phyloP scores from a whole-genome alignment of 331 rosid genomes.

The Cucumis variabilis region DNA sequence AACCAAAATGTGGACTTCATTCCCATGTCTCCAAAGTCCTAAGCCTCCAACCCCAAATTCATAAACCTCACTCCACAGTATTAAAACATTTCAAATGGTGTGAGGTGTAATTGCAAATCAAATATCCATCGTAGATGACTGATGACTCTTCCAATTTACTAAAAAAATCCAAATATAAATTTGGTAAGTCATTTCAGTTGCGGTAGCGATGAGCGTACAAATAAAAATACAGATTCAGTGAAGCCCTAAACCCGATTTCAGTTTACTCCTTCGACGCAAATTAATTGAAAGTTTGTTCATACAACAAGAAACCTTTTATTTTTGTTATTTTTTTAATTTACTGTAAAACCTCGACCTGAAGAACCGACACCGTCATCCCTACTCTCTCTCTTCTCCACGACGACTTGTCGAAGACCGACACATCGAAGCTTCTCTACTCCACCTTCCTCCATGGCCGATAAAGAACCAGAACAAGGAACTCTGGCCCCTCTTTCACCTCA shows the following conservation, averaged over 20 bases:
- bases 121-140: no score
- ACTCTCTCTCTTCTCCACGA: neutral
- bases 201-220: no score
- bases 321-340: neutral
- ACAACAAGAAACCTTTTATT: neutral
- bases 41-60: no score
- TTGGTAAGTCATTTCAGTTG: no score
- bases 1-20: no score
- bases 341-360: neutral
- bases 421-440: neutral
- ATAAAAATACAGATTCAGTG: neutral
- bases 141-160: no score
- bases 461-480: slow-evolving; percentile 44
- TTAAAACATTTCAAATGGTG: no score
- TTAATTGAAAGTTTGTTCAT: neutral
- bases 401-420: slow-evolving; percentile 5
- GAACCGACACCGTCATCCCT: slow-evolving; percentile 21
- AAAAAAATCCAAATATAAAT: no score
- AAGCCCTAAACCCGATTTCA: neutral
- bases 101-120: no score
- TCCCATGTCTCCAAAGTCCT: no score
- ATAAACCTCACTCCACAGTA: no score
- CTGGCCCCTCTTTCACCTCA: slow-evolving; percentile 40
- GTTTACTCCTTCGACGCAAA: neutral
- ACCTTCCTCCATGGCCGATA: slow-evolving; percentile 45